Base-by-base conservation (phyloP, 192 early-diverging fungal genomes). In the Podila verticillata region DNA sequence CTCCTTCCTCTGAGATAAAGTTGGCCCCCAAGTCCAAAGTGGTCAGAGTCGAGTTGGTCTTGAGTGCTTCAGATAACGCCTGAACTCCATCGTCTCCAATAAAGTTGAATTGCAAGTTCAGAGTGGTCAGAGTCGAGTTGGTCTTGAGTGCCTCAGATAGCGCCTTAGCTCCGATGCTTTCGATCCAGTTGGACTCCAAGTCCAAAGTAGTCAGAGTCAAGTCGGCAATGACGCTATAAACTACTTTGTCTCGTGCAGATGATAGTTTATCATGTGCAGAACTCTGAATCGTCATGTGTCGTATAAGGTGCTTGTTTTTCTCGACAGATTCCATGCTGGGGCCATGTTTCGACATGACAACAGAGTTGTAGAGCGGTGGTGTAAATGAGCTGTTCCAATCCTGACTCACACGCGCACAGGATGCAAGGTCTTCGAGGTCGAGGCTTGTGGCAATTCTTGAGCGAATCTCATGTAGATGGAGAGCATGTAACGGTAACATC, bases 81-180 rank as follows among this genome's bases (percentile, higher is more conserved):
- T n/a, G n/a, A n/a, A n/a, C n/a, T n/a, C n/a, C n/a, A n/a, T n/a
- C n/a, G n/a, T n/a, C n/a, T n/a, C n/a, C n/a, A n/a, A n/a, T n/a
- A n/a, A n/a, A n/a, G n/a, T n/a, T n/a, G n/a, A n/a, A n/a, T n/a
- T n/a, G n/a, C 12, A 39, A 39, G 9, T 39, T 1, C 44, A 48
- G 22, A 44, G 51, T 57, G 49, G 59, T 70, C 58, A 70, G 57
- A 29, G 26, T 34, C n/a, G 29, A 60, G 49, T 70, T 70, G 36
- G 30, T 70, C 9, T 62, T 59, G 28, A 44, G 56, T 32, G 51
- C 70, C 57, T 34, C 66, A 68, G 35, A 71, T 17, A 51, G 30
- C 5, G 57, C 57, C 28, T 32, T 26, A 59, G 30, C 57, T 59
- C 57, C 57, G 30, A 29, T 59, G 5, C 4, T 5, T 59, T 29